These are phyloP conservation scores for Zasmidium citrigriseum DNA, from an alignment of 2,329 filamentous ascomycete species.

Conservation along the genomic window DNA sequence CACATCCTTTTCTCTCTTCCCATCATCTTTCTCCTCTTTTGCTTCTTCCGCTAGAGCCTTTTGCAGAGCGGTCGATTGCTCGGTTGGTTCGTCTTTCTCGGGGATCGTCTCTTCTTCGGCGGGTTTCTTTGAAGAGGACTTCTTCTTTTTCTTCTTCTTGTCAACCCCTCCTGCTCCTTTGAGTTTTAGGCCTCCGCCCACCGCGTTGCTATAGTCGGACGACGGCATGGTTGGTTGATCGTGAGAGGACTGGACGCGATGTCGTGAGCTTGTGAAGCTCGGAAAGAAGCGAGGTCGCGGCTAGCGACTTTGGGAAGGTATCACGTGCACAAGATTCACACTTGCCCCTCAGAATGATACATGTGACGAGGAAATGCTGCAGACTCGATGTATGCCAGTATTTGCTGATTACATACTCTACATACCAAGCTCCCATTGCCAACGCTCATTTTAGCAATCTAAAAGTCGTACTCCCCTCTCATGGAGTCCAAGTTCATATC, in stretches of 20 bases:
- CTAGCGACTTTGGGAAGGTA: neutral
- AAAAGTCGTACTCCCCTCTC: slow-evolving; percentile 88
- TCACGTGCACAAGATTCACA: neutral
- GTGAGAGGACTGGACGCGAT: neutral
- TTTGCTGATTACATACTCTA: neutral
- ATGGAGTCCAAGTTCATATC: slow-evolving; percentile 92
- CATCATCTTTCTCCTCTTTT: slow-evolving; percentile 3
- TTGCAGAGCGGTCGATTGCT: slow-evolving; percentile 28
- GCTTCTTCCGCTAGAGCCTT: slow-evolving; percentile 37
- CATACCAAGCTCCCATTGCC: neutral
- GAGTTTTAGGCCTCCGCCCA: slow-evolving; percentile 77
- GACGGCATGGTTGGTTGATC: slow-evolving; percentile 59
- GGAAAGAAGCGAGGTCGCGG: neutral
- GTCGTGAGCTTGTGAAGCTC: neutral
- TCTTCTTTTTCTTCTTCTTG: slow-evolving; percentile 67
- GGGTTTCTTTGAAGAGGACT: slow-evolving; percentile 15
- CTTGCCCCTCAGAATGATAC: no score
- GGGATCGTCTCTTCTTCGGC: slow-evolving; percentile 17
- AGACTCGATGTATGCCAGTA: neutral
- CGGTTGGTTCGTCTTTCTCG: slow-evolving; percentile 34
- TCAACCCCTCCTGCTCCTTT: slow-evolving; percentile 71
- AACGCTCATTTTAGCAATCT: no score
- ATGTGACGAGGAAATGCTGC: neutral
- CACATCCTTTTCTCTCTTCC: slow-evolving; percentile 29
- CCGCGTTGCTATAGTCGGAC: slow-evolving; percentile 71